phyloP scores from a whole-genome alignment of 164 flowering plant genomes.

The Vitis rupestris region DNA sequence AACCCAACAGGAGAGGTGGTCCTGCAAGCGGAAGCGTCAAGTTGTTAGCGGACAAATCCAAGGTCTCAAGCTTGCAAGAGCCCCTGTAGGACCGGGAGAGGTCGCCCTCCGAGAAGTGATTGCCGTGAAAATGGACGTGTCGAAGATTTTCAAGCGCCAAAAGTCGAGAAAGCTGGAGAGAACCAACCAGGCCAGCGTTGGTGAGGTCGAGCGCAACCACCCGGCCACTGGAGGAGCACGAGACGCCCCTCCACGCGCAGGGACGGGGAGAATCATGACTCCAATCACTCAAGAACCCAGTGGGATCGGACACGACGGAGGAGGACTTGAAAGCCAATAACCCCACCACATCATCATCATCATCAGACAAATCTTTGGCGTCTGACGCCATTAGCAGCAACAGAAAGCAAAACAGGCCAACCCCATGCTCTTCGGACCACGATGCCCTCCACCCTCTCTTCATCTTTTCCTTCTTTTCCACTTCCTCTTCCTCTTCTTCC shows the following conservation, averaged over 20 bases:
- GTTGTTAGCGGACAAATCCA: conserved; percentile 63
- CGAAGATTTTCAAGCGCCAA: conserved; percentile 39
- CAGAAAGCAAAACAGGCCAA: conserved; percentile 5
- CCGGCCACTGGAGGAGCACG: conserved; percentile 41
- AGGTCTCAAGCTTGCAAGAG: conserved; percentile 37
- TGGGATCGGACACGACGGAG: conserved; percentile 42
- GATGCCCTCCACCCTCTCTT: conserved; percentile 1
- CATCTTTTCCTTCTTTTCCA: neutral
- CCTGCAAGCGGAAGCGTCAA: conserved; percentile 38
- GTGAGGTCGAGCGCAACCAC: conserved; percentile 52
- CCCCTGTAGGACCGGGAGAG: conserved; percentile 25
- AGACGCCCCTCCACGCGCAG: conserved; percentile 68
- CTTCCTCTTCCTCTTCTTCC: too few relatives aligned
- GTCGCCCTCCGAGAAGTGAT: conserved; percentile 51
- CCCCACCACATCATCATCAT: conserved; percentile 17
- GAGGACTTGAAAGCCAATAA: conserved; percentile 38
- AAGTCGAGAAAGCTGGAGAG: conserved; percentile 42
- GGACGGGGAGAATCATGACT: conserved; percentile 25
- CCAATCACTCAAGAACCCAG: conserved; percentile 43
- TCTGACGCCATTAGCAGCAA: conserved; percentile 10
- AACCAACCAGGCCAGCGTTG: conserved; percentile 43
- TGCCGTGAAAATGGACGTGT: conserved; percentile 37
- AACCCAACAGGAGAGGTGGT: conserved; percentile 26
- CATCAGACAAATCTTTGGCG: conserved; percentile 15
- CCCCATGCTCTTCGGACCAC: neutral